Conservation (phyloP, 192 early-diverging fungal species). For the Chytriomyces confervae region DNA sequence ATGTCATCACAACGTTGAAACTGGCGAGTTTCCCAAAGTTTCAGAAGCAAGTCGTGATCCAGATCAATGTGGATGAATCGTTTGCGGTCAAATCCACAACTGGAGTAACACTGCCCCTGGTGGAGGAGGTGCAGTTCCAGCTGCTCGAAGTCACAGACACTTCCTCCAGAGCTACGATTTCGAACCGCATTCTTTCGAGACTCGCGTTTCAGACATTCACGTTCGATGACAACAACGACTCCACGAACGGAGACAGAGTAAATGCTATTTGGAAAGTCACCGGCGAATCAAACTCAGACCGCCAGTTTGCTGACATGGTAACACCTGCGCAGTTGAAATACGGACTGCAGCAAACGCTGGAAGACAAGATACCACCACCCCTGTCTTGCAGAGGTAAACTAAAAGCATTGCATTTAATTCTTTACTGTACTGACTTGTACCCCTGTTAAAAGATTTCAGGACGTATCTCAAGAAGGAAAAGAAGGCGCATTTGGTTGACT, state of each 20-base stretch:
- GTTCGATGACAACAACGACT: constrained; percentile 18
- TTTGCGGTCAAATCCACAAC: constrained; percentile 12
- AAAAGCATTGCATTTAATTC: neutral
- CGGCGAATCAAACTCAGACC: constrained; percentile 12
- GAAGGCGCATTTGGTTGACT: constrained; percentile 29
- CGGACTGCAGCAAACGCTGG: constrained; percentile 28
- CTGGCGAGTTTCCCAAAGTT: constrained; percentile 44
- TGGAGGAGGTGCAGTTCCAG: constrained; percentile 1
- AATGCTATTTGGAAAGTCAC: constrained; percentile 8
- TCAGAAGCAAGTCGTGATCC: constrained; percentile 25
- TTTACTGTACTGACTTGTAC: neutral
- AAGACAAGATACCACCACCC: constrained; percentile 31
- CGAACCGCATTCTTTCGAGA: constrained; percentile 11
- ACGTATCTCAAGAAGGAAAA: constrained; percentile 32
- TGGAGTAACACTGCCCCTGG: neutral
- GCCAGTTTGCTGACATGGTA: constrained; percentile 28
- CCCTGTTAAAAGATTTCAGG: constrained; percentile 8
- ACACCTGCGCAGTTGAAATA: constrained; percentile 24
- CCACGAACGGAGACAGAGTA: neutral
- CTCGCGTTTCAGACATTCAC: constrained; percentile 12
- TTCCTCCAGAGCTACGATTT: constrained; percentile 8
- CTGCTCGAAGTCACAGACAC: constrained; percentile 19
- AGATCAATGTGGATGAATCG: constrained; percentile 20
- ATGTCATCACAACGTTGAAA: constrained; percentile 37
- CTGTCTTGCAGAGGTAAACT: constrained; percentile 23